Conservation (phyloP, 805 yeast species). For the Starmerella ratchasimensis region DNA sequence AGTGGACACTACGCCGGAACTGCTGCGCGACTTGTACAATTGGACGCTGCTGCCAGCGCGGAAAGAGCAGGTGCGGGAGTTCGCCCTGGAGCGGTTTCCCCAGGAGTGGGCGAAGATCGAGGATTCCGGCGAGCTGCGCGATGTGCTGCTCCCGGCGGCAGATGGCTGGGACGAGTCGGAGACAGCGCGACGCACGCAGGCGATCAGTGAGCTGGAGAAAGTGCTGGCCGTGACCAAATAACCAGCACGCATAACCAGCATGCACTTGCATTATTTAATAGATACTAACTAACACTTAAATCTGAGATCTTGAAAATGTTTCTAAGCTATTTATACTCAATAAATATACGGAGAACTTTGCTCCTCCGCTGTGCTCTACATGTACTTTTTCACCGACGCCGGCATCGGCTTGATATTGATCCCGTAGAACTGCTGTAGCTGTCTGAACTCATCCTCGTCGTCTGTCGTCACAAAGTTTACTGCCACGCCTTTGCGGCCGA, state of each 20-base stretch:
- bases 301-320: too few species aligned
- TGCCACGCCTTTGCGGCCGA: slow-evolving; percentile 94
- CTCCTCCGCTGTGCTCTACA: slow-evolving; percentile 7
- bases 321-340: too few species aligned
- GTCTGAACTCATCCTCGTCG: slow-evolving; percentile 62
- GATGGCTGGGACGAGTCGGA: slow-evolving; percentile 23
- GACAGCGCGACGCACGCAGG: slow-evolving; percentile 16
- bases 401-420: slow-evolving; percentile 92
- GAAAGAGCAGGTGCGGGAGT: slow-evolving; percentile 28
- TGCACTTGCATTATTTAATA: too few species aligned
- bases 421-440: slow-evolving; percentile 75
- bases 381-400: slow-evolving; percentile 37
- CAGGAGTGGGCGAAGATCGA: slow-evolving; percentile 30
- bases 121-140: slow-evolving; percentile 23
- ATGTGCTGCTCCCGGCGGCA: slow-evolving; percentile 22
- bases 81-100: slow-evolving; percentile 30
- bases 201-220: slow-evolving; percentile 19
- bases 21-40: slow-evolving; percentile 29
- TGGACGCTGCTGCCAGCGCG: slow-evolving; percentile 32
- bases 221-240: not conserved
- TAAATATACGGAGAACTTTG: too few species aligned
- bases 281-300: too few species aligned
- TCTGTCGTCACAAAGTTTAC: slow-evolving; percentile 79
- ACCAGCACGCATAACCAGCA: too few species aligned
- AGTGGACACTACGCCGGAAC: slow-evolving; percentile 18